Percentiles rank a stretch among this genome's conserved stretches.
Conservation (phyloP, 192 early-diverging fungal genomes). For the Pilobolus umbonatus region DNA sequence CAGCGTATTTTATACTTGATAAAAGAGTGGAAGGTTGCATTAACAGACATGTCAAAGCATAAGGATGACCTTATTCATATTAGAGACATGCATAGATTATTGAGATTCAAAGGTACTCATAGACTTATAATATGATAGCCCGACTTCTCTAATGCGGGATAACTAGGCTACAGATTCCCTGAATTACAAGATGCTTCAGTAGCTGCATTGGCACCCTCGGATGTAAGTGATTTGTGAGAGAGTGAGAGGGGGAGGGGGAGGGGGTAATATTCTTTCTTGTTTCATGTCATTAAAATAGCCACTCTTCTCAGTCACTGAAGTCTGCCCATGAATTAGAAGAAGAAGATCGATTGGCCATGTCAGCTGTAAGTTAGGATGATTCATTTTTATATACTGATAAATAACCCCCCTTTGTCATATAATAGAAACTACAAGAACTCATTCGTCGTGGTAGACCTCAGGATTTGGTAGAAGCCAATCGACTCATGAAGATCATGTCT, state of each 20-base stretch:
- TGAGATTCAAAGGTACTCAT: constrained; percentile 83
- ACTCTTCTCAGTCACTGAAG: constrained; percentile 80
- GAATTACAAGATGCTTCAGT: constrained; percentile 54
- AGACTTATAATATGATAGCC: constrained; percentile 15
- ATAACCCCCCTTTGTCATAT: not conserved
- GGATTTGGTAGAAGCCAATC: constrained; percentile 92
- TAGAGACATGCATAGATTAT: constrained; percentile 88
- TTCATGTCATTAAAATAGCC: too few relatives aligned
- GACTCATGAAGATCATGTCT: constrained; percentile 95
- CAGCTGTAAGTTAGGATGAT: constrained; percentile 51
- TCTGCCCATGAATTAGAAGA: constrained; percentile 91
- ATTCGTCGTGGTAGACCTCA: constrained; percentile 86
- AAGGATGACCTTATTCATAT: constrained; percentile 93
- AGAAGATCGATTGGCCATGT: constrained; percentile 81
- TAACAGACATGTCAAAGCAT: constrained; percentile 84
- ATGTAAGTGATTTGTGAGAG: constrained; percentile 37
- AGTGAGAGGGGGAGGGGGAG: too few relatives aligned
- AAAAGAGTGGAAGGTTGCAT: constrained; percentile 90
- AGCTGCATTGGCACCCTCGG: constrained; percentile 57
- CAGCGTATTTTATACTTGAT: constrained; percentile 87
- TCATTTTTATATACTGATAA: not conserved
- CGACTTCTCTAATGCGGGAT: constrained; percentile 4
- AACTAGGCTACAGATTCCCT: constrained; percentile 72
- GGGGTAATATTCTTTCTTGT: too few relatives aligned
- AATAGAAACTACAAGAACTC: constrained; percentile 91